Conservation (phyloP, 2,329 filamentous ascomycete genomes). For the Microthyrium microscopicum region DNA sequence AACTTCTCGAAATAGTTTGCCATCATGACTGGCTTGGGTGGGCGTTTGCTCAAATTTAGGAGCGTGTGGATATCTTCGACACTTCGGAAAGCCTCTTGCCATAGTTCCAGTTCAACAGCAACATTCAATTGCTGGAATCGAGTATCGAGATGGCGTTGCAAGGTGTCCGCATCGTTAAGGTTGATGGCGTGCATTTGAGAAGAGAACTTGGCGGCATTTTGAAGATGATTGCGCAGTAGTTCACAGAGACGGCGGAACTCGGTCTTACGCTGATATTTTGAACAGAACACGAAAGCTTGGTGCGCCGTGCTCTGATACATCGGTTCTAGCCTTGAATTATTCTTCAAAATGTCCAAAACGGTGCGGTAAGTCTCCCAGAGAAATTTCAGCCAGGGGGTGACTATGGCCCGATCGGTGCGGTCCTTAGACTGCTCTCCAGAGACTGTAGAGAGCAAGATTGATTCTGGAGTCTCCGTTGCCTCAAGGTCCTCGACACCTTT, state of each 20-base stretch:
- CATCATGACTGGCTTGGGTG: conserved; percentile 99
- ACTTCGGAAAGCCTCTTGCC: conserved; percentile 98
- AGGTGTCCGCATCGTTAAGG: conserved; percentile 88
- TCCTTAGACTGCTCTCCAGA: conserved; percentile 96
- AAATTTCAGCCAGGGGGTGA: conserved; percentile 98
- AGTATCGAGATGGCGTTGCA: conserved; percentile 93
- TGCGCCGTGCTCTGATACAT: conserved; percentile 97
- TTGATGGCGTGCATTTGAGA: conserved; percentile 99
- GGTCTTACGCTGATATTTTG: conserved; percentile 96
- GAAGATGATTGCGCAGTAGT: conserved; percentile 92
- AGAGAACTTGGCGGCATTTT: conserved; percentile 98
- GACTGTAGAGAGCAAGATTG: conserved; percentile 90
- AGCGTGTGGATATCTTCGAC: conserved; percentile 98
- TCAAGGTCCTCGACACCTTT: conserved; percentile 95
- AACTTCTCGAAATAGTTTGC: conserved; percentile 99
- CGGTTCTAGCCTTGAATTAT: conserved; percentile 92
- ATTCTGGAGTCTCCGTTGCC: conserved; percentile 93
- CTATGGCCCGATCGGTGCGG: conserved; percentile 92
- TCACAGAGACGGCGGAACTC: conserved; percentile 98
- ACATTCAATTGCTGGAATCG: conserved; percentile 98
- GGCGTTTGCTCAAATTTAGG: conserved; percentile 92
- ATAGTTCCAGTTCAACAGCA: conserved; percentile 90
- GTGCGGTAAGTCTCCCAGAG: conserved; percentile 99
- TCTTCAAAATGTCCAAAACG: conserved; percentile 94
- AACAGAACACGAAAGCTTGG: conserved; percentile 97